phyloP scores from a whole-genome alignment of 2,329 filamentous ascomycete genomes.

The Xylaria sp. region DNA sequence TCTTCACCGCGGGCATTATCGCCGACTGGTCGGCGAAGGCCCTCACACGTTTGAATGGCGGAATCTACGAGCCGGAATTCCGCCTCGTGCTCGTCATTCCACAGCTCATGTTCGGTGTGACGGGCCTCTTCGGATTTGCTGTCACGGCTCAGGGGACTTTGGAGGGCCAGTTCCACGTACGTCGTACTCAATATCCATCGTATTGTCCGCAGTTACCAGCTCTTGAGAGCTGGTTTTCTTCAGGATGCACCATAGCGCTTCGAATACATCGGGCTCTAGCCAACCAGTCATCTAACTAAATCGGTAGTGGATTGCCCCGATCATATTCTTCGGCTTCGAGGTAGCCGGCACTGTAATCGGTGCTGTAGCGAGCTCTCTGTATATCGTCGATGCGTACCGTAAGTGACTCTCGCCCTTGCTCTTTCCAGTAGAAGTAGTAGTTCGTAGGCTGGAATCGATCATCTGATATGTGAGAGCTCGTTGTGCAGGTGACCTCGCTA shows the following conservation, averaged over 20 bases:
- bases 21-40: conserved; percentile 76
- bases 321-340: conserved; percentile 85
- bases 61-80: conserved; percentile 92
- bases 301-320: conserved; percentile 72
- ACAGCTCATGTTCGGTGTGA: conserved; percentile 79
- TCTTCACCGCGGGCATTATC: conserved; percentile 76
- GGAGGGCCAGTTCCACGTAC: conserved; percentile 62
- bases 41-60: conserved; percentile 79
- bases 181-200: background rate
- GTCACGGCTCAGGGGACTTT: conserved; percentile 72
- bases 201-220: background rate
- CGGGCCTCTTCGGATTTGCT: conserved; percentile 87
- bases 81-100: conserved; percentile 84
- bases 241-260: background rate
- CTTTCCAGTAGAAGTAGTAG: conserved; percentile 6
- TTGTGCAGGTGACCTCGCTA: conserved; percentile 73
- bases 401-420: conserved; percentile 50
- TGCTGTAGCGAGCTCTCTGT: conserved; percentile 84
- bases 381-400: conserved; percentile 94
- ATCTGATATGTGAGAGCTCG: conserved; percentile 4
- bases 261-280: background rate
- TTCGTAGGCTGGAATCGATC: background rate
- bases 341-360: conserved; percentile 93
- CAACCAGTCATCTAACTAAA: background rate
- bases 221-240: background rate